These are phyloP conservation scores for Quercus mongolica DNA, from an alignment of 306 rosid genomes.

Conservation along the genomic window DNA sequence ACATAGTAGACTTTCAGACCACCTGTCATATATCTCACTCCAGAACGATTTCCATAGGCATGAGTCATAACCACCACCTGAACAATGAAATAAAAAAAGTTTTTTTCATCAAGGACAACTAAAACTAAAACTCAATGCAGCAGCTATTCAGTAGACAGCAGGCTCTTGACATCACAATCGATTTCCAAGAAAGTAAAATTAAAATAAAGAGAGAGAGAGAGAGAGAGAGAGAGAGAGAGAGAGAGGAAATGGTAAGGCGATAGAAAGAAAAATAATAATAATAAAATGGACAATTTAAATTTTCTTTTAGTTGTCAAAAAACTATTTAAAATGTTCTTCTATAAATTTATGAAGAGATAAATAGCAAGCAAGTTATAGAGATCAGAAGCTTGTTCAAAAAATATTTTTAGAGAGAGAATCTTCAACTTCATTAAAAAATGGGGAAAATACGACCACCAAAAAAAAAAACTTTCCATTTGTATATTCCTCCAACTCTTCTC, in stretches of 20 bases:
- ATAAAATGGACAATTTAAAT: neutral
- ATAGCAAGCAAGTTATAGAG: neutral
- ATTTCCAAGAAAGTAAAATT: neutral
- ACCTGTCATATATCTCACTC: constrained; percentile 87
- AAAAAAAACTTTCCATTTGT: no score
- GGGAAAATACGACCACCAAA: no score
- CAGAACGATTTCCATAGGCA: constrained; percentile 86
- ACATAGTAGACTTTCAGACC: constrained; percentile 86
- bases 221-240: neutral
- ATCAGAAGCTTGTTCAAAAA: neutral
- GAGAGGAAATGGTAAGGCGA: neutral
- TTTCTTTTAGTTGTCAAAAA: neutral
- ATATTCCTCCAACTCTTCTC: neutral
- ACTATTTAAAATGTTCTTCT: neutral
- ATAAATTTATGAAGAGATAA: neutral
- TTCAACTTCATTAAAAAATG: no score
- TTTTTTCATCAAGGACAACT: constrained; percentile 9
- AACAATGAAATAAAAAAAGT: constrained; percentile 7
- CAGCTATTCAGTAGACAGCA: neutral
- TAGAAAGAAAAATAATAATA: neutral
- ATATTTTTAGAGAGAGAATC: neutral
- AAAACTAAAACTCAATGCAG: neutral
- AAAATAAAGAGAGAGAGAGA: neutral
- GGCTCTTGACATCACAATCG: neutral
- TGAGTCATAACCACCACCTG: constrained; percentile 95